These are phyloP conservation scores for Cutaneotrichosporon sp. DNA, from an alignment of 1,284 basidiomycete genomes.

Conservation along the genomic window DNA sequence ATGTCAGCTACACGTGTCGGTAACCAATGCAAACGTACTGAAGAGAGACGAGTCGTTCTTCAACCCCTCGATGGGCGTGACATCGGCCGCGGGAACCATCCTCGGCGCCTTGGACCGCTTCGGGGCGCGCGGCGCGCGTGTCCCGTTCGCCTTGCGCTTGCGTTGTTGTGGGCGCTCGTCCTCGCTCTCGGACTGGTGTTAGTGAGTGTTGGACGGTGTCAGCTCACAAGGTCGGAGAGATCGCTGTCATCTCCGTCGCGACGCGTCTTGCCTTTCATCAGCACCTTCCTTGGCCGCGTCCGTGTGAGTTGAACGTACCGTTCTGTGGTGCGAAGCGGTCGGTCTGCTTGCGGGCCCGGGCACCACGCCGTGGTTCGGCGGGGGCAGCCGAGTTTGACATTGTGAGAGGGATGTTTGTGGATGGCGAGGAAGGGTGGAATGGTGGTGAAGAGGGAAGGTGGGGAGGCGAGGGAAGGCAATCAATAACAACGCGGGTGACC, in stretches of 20 bases:
- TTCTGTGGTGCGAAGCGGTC: constrained; percentile 32
- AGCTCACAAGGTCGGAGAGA: constrained; percentile 14
- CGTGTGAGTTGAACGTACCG: constrained; percentile 4
- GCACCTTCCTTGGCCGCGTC: constrained; percentile 1
- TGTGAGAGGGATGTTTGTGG: constrained; percentile 3
- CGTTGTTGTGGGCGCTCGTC: constrained; percentile 12
- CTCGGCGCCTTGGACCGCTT: constrained; percentile 24
- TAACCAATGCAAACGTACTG: constrained; percentile 30
- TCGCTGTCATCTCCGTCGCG: constrained; percentile 4
- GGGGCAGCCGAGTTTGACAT: constrained; percentile 28
- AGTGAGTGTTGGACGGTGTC: constrained; percentile 23
- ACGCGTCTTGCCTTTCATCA: constrained; percentile 12
- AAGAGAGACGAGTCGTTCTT: constrained; percentile 44
- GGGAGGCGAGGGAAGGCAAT: constrained; percentile 1
- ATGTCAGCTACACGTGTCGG: background rate
- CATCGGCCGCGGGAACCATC: constrained; percentile 17
- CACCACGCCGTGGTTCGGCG: constrained; percentile 41
- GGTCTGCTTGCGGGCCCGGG: constrained; percentile 39
- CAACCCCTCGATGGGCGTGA: constrained; percentile 31
- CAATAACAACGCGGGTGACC: constrained; percentile 13
- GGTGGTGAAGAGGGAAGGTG: background rate
- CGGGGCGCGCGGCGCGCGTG: constrained; percentile 13
- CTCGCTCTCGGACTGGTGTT: constrained; percentile 14
- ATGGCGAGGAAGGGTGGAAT: constrained; percentile 8
- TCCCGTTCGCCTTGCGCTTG: constrained; percentile 26